Evolutionary conservation across 2,329 filamentous ascomycete genomes (phyloP).

Genomic region (Neonectria neomacrospora): DNA sequence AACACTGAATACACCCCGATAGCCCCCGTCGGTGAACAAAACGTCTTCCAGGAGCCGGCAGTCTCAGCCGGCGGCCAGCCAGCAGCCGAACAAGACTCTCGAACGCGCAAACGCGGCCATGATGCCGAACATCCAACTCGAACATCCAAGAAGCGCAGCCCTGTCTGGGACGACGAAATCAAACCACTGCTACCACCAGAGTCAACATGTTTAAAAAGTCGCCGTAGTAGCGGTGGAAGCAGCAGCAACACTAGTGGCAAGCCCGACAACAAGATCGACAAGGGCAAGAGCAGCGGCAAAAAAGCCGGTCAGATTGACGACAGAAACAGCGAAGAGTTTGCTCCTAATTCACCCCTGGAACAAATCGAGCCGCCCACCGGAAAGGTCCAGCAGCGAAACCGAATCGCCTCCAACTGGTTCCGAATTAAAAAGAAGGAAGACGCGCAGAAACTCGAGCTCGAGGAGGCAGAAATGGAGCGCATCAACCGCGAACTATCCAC

Average conservation of each 20-base stretch:
- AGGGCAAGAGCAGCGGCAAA: background rate
- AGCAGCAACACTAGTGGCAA: background rate
- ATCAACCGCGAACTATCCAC: conserved; percentile 25
- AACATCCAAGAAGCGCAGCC: background rate
- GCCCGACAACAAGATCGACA: background rate
- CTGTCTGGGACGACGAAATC: background rate
- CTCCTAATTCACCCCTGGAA: background rate
- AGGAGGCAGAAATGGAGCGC: conserved; percentile 35
- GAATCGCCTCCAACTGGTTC: conserved; percentile 43
- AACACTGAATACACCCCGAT: background rate
- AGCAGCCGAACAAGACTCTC: background rate
- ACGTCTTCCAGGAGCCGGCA: background rate
- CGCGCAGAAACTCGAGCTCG: conserved; percentile 24
- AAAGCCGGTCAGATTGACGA: background rate
- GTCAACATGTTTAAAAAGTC: background rate
- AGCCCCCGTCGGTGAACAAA: background rate
- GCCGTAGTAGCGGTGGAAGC: background rate
- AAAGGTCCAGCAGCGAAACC: conserved; percentile 34
- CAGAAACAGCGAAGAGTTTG: background rate
- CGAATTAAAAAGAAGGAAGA: conserved; percentile 38
- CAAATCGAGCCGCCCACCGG: background rate
- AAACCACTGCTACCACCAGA: background rate
- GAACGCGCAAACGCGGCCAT: background rate
- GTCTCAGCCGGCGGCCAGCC: background rate
- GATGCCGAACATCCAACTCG: background rate